Conservation (phyloP, 2,329 filamentous ascomycete genomes). For the Ophiocordyceps robertsii region DNA sequence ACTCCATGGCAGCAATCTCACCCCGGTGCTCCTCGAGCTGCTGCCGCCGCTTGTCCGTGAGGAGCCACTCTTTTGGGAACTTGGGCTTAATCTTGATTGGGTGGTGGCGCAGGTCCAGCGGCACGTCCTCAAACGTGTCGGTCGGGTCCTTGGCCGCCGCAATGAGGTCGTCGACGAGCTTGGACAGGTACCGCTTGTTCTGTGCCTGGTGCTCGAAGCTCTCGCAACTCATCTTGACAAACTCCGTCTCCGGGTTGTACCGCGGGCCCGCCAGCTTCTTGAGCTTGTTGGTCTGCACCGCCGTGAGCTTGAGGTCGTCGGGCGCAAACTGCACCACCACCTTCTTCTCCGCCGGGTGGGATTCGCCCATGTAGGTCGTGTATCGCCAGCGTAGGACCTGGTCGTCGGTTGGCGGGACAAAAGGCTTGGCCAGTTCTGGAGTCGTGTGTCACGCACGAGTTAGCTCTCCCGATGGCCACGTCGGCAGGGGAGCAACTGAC, state of each 20-base stretch:
- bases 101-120: constrained; percentile 80
- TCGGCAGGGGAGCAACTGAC: constrained; percentile 38
- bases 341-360: constrained; percentile 83
- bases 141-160: constrained; percentile 59
- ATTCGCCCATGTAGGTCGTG: constrained; percentile 90
- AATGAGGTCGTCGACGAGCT: constrained; percentile 37
- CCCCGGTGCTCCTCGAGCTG: constrained; percentile 51
- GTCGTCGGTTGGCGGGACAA: constrained; percentile 51
- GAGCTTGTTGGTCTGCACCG: constrained; percentile 62
- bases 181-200: constrained; percentile 86
- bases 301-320: constrained; percentile 55
- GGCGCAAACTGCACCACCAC: constrained; percentile 85
- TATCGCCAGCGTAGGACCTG: constrained; percentile 86
- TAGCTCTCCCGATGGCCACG: background rate
- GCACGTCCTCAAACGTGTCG: constrained; percentile 80
- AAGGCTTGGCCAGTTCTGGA: constrained; percentile 71
- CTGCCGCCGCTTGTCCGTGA: constrained; percentile 56
- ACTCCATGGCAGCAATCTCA: constrained; percentile 38
- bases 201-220: constrained; percentile 79
- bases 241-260: constrained; percentile 73
- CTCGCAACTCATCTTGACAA: constrained; percentile 85
- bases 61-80: constrained; percentile 73
- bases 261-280: constrained; percentile 75
- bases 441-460: constrained; percentile 4
- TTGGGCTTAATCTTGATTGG: constrained; percentile 50